phyloP scores from a whole-genome alignment of 805 yeast species.

The Spathaspora arborariae region DNA sequence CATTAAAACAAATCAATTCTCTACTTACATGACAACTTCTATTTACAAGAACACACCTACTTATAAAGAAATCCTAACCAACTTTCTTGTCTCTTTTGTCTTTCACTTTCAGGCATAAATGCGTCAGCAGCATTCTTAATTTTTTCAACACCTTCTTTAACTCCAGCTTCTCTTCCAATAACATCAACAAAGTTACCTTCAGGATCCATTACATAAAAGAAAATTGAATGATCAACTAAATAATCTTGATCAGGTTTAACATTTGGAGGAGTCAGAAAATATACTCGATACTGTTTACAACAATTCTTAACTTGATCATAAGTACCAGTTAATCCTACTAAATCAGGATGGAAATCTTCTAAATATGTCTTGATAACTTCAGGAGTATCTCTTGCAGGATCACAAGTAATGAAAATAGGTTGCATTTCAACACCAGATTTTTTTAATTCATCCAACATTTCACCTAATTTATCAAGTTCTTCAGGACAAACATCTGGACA shows the following conservation, averaged over 20 bases:
- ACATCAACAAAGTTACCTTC: constrained; percentile 96
- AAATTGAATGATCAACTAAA: constrained; percentile 94
- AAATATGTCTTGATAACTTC: constrained; percentile 79
- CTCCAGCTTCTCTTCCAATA: constrained; percentile 85
- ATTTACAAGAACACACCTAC: constrained; percentile 2
- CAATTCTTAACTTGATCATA: constrained; percentile 79
- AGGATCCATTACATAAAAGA: constrained; percentile 97
- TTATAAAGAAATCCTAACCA: constrained; percentile 59
- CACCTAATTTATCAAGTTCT: constrained; percentile 88
- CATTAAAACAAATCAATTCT: background rate
- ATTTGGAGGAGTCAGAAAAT: constrained; percentile 94
- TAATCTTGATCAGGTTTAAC: constrained; percentile 96
- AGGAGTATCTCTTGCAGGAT: constrained; percentile 92
- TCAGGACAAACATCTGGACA: constrained; percentile 99
- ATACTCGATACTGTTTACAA: constrained; percentile 89
- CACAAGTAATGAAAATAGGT: constrained; percentile 93
- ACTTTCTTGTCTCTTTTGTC: constrained; percentile 59
- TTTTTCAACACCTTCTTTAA: constrained; percentile 70
- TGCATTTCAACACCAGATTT: constrained; percentile 58
- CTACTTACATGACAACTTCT: background rate
- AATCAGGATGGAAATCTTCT: constrained; percentile 83
- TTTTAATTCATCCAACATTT: constrained; percentile 61
- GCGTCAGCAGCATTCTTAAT: constrained; percentile 72
- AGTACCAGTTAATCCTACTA: constrained; percentile 88
- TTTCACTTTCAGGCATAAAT: constrained; percentile 67